Evolutionary conservation across 345 rosid species (phyloP).

Genomic region (Eucalyptus camaldulensis): DNA sequence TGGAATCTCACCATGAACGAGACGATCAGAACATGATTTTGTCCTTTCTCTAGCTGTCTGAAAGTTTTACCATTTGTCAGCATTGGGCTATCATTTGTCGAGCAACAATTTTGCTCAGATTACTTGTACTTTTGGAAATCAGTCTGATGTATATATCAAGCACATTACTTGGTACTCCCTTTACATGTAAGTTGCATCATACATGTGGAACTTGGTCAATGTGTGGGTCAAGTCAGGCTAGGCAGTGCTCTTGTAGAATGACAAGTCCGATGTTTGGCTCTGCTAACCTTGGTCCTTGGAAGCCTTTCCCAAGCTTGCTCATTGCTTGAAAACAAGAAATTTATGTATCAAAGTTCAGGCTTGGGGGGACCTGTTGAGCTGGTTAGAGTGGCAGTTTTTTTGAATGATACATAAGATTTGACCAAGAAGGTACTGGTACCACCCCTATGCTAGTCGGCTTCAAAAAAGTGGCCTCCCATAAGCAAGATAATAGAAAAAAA

Average conservation of each 20-base stretch:
- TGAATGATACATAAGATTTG: background rate
- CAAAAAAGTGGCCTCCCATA: background rate
- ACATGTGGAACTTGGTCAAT: background rate
- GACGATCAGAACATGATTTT: background rate
- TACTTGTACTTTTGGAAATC: background rate
- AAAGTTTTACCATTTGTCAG: background rate
- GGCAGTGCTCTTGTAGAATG: background rate
- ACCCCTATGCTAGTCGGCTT: background rate
- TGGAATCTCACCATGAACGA: background rate
- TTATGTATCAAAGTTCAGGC: background rate
- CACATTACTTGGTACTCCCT: background rate
- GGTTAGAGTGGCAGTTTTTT: background rate
- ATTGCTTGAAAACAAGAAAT: background rate
- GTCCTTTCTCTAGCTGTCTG: background rate
- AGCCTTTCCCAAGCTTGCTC: background rate
- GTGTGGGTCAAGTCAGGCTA: background rate
- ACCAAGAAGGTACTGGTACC: background rate
- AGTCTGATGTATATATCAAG: background rate
- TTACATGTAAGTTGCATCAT: background rate
- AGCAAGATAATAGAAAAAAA: background rate
- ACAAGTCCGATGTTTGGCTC: background rate
- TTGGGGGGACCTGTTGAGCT: background rate
- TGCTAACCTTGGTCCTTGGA: background rate
- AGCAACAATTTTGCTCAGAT: background rate
- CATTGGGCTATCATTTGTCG: background rate